Percentiles rank a stretch among this genome's conserved stretches.
These are phyloP conservation scores for Talaromyces stipitatus DNA, from an alignment of 495 filamentous ascomycete species.

Conservation along the genomic window DNA sequence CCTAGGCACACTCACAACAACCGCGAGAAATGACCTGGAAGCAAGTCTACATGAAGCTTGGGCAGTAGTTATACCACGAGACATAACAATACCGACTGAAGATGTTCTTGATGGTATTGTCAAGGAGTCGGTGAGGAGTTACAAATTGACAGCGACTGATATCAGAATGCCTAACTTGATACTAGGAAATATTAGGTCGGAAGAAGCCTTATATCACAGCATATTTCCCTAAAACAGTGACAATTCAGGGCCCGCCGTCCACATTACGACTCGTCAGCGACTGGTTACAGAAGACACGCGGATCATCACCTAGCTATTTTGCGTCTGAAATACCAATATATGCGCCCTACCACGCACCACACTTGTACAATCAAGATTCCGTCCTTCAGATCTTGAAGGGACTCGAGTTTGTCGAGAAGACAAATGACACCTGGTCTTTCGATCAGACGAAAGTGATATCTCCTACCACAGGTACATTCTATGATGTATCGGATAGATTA, in stretches of 20 bases:
- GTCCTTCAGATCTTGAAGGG: conserved; percentile 13
- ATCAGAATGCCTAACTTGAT: background rate
- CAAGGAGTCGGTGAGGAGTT: background rate
- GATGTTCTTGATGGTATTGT: background rate
- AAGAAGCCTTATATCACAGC: background rate
- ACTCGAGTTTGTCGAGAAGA: conserved; percentile 6
- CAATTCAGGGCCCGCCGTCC: conserved; percentile 32
- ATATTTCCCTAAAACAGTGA: conserved; percentile 15
- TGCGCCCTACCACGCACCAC: conserved; percentile 30
- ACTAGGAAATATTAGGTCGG: conserved; percentile 14
- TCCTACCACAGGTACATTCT: conserved; percentile 31
- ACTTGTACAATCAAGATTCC: conserved; percentile 27
- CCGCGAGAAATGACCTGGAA: background rate
- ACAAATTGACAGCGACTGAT: background rate
- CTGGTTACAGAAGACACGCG: conserved; percentile 14
- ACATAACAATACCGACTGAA: background rate
- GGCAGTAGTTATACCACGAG: background rate
- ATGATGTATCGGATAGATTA: conserved; percentile 35
- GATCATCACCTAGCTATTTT: conserved; percentile 11
- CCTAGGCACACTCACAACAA: conserved; percentile 10
- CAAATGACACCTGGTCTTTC: background rate
- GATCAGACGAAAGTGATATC: background rate
- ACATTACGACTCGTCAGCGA: conserved; percentile 21
- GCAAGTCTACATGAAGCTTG: background rate
- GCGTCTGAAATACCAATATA: conserved; percentile 18